Evolutionary conservation across 2,329 filamentous ascomycete species (phyloP).

Genomic region (Aureobasidium sp.): DNA sequence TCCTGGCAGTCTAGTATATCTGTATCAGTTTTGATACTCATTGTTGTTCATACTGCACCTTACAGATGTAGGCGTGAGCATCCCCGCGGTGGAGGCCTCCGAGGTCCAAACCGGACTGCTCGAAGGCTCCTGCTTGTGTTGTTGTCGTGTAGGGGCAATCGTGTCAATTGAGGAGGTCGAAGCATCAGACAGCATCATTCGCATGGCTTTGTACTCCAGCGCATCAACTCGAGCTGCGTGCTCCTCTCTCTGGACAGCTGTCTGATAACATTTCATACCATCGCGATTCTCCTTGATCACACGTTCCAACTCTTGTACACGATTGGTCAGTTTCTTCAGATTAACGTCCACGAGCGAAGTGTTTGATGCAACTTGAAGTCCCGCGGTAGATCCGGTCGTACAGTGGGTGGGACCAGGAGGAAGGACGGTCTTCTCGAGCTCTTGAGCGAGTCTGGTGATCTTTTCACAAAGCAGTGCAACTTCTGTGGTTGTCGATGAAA

Average conservation of each 20-base stretch:
- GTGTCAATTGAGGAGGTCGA: neutral
- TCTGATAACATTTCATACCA: neutral
- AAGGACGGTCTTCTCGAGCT: neutral
- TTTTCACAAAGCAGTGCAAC: neutral
- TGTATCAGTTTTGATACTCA: neutral
- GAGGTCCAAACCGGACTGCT: neutral
- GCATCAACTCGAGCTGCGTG: neutral
- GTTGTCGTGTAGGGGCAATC: neutral
- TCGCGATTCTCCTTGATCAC: neutral
- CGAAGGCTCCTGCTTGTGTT: neutral
- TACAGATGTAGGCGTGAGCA: neutral
- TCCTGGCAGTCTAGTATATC: neutral
- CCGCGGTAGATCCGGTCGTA: neutral
- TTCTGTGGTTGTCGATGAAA: neutral
- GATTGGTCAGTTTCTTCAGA: no score
- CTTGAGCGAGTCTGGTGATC: neutral
- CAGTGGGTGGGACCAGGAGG: neutral
- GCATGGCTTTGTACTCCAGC: neutral
- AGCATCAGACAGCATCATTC: neutral
- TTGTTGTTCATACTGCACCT: neutral
- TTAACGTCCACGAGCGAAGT: neutral
- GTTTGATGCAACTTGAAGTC: neutral
- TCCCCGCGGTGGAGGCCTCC: neutral
- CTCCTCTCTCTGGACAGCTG: neutral
- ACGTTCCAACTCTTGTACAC: neutral